Percentiles rank a stretch among this genome's conserved stretches.
Evolutionary conservation across 441 rosid genomes (phyloP).

Genomic region (Lepidium campestre): DNA sequence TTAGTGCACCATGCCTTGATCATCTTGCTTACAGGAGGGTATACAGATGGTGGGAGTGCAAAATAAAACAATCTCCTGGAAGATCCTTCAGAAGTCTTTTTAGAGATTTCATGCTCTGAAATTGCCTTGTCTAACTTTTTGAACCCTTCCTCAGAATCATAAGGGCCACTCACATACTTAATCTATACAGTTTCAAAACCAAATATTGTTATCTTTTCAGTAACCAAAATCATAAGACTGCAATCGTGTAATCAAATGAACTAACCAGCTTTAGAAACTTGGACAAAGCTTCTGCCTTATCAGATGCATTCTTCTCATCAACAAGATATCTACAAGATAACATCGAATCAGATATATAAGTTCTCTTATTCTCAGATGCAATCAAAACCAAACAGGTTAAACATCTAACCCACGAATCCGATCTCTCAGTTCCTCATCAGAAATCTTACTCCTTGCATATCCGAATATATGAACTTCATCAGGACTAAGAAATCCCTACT

Average conservation of each 20-base stretch:
- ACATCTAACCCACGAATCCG: slow-evolving; percentile 67
- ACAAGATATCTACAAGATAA: slow-evolving; percentile 57
- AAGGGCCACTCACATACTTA: slow-evolving; percentile 91
- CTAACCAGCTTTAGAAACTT: slow-evolving; percentile 85
- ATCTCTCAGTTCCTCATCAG: slow-evolving; percentile 69
- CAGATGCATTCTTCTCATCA: slow-evolving; percentile 44
- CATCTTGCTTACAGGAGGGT: slow-evolving; percentile 93
- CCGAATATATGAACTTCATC: slow-evolving; percentile 92
- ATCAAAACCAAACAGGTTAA: background rate
- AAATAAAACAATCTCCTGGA: slow-evolving; percentile 89
- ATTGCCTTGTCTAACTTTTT: slow-evolving; percentile 67
- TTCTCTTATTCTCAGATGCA: background rate
- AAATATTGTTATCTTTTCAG: background rate
- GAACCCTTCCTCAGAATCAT: slow-evolving; percentile 85
- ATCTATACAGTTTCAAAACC: slow-evolving; percentile 42
- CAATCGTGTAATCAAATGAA: slow-evolving; percentile 11
- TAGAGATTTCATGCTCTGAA: slow-evolving; percentile 64
- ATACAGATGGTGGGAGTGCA: slow-evolving; percentile 97
- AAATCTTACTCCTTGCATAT: slow-evolving; percentile 85
- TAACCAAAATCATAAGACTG: background rate
- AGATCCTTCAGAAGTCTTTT: slow-evolving; percentile 59
- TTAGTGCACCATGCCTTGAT: slow-evolving; percentile 76
- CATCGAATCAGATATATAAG: background rate
- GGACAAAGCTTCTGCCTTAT: slow-evolving; percentile 39
- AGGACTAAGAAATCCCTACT: slow-evolving; percentile 67